Conservation (phyloP, 2,329 filamentous ascomycete species). For the Leptographium lundbergii region DNA sequence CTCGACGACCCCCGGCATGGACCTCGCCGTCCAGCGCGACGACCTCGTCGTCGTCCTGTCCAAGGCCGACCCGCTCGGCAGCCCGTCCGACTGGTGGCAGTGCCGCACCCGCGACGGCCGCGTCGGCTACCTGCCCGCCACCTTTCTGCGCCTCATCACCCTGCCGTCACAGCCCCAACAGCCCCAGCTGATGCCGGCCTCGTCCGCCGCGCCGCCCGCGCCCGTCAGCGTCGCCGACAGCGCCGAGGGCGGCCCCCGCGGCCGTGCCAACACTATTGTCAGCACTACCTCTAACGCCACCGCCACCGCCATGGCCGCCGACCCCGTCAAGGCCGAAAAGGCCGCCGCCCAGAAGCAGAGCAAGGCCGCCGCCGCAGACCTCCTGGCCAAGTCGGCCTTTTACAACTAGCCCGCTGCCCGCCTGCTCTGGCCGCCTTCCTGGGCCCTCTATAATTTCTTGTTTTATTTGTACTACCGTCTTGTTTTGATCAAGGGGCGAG, state of each 20-base stretch:
- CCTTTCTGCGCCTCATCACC: conserved; percentile 69
- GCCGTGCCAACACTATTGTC: conserved; percentile 2
- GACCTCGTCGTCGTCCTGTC: conserved; percentile 89
- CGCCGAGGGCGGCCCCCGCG: conserved; percentile 18
- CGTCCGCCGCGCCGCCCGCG: conserved; percentile 12
- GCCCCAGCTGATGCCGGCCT: not conserved
- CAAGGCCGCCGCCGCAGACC: not conserved
- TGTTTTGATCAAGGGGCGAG: too few relatives aligned
- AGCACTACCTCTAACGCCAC: conserved; percentile 23
- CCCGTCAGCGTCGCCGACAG: conserved; percentile 31
- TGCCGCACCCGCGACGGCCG: conserved; percentile 83
- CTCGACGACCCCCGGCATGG: conserved; percentile 55
- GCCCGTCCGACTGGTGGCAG: conserved; percentile 93
- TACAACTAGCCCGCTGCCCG: not conserved
- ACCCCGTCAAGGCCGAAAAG: conserved; percentile 12
- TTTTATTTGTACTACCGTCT: not conserved
- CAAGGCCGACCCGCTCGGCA: conserved; percentile 85
- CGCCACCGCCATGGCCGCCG: not conserved
- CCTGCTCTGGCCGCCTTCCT: too few relatives aligned
- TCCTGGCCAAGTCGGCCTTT: not conserved
- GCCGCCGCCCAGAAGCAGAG: conserved; percentile 8
- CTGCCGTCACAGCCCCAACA: conserved; percentile 24
- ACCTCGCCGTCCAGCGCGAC: conserved; percentile 85
- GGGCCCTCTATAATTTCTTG: not conserved
- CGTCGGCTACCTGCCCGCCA: conserved; percentile 82